These are phyloP conservation scores for Corynascus novoguineensis DNA, from an alignment of 495 filamentous ascomycete genomes.

Conservation along the genomic window DNA sequence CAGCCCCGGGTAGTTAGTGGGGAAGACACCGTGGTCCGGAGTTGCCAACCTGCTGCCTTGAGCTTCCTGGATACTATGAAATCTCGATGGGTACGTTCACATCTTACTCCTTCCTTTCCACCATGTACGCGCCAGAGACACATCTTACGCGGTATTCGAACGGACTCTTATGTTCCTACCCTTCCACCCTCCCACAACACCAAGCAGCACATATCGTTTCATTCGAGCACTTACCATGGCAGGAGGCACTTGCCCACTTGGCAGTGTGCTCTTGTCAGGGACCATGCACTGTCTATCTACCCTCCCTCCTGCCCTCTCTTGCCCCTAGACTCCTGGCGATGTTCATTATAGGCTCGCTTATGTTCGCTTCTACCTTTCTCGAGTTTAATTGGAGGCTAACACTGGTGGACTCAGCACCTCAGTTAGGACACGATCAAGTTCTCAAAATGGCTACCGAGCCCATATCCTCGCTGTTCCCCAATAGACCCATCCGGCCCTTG, in stretches of 20 bases:
- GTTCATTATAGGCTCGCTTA: conserved; percentile 1
- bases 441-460: conserved; percentile 62
- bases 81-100: conserved; percentile 20
- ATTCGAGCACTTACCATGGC: not conserved
- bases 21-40: not conserved
- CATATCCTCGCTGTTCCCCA: conserved; percentile 69
- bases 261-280: not conserved
- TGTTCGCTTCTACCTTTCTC: not conserved
- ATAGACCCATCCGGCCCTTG: conserved; percentile 87
- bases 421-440: conserved; percentile 20
- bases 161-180: not conserved
- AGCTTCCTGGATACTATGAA: conserved; percentile 22
- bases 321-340: not conserved
- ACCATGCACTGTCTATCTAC: conserved; percentile 4
- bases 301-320: not conserved
- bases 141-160: too few species aligned
- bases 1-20: not conserved
- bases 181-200: not conserved
- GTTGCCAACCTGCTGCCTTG: not conserved
- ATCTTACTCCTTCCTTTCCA: not conserved
- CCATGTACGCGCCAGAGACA: not conserved
- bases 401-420: conserved; percentile 4
- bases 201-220: not conserved
- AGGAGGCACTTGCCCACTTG: not conserved
- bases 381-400: conserved; percentile 20